Conservation (phyloP, 2,329 filamentous ascomycete species). For the Aureobasidium melanogenum region DNA sequence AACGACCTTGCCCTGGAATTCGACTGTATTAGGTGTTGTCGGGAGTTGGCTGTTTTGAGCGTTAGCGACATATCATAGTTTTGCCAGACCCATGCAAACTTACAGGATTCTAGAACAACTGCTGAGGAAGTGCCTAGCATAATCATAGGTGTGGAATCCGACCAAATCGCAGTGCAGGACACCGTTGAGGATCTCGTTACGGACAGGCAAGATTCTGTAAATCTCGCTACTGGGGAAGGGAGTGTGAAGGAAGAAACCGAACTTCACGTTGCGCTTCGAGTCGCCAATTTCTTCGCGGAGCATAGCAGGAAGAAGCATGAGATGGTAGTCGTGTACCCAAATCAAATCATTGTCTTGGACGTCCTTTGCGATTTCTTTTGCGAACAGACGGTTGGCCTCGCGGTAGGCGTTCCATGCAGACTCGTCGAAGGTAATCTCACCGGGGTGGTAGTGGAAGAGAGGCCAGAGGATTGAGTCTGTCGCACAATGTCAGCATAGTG, state of each 20-base stretch:
- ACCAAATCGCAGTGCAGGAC: slow-evolving; percentile 90
- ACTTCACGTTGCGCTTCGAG: slow-evolving; percentile 74
- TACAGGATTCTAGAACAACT: slow-evolving; percentile 90
- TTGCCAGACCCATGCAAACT: slow-evolving; percentile 22
- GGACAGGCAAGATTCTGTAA: slow-evolving; percentile 87
- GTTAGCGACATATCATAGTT: background rate
- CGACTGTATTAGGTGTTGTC: slow-evolving; percentile 87
- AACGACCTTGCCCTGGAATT: slow-evolving; percentile 80
- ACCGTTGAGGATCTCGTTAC: slow-evolving; percentile 78
- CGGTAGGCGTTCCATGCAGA: slow-evolving; percentile 87
- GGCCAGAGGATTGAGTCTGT: slow-evolving; percentile 95
- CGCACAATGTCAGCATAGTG: background rate
- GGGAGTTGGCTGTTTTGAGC: slow-evolving; percentile 44
- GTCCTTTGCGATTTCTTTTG: slow-evolving; percentile 75
- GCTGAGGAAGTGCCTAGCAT: slow-evolving; percentile 94
- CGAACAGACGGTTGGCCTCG: slow-evolving; percentile 87
- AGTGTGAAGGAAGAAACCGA: slow-evolving; percentile 96
- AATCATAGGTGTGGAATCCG: slow-evolving; percentile 98
- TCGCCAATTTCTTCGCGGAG: slow-evolving; percentile 70
- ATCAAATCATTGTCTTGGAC: slow-evolving; percentile 90
- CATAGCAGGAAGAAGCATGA: slow-evolving; percentile 95
- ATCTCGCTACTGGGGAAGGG: slow-evolving; percentile 96
- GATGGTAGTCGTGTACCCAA: slow-evolving; percentile 98
- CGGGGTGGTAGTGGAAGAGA: slow-evolving; percentile 96
- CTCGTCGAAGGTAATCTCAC: slow-evolving; percentile 97